Evolutionary conservation across 305 asterid genomes (phyloP).

Genomic region (Ilex paraguariensis): DNA sequence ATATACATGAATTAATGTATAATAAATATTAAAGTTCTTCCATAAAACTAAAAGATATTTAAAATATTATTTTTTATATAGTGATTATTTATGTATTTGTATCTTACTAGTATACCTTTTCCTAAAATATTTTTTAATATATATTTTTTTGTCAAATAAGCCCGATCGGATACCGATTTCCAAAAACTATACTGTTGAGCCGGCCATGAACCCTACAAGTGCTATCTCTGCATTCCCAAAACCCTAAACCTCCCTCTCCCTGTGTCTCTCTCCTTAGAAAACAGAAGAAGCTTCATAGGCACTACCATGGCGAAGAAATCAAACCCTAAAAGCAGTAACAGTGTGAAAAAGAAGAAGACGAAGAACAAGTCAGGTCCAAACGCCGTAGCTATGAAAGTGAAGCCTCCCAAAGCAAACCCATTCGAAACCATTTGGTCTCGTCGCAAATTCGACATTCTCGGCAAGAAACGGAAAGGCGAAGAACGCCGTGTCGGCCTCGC

Average conservation of each 20-base stretch:
- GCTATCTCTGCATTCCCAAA: no score
- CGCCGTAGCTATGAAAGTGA: conserved; percentile 51
- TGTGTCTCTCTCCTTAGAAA: neutral
- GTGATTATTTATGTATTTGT: no score
- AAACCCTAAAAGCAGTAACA: conserved; percentile 28
- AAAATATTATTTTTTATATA: no score
- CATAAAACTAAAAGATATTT: no score
- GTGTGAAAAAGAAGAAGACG: conserved; percentile 42
- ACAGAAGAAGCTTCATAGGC: neutral
- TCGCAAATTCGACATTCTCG: conserved; percentile 70
- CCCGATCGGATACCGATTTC: no score
- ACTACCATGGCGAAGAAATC: conserved; percentile 47
- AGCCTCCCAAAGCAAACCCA: conserved; percentile 55
- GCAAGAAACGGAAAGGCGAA: conserved; percentile 83
- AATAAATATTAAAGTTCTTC: no score
- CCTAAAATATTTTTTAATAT: no score
- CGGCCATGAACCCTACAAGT: no score
- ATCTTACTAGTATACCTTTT: no score
- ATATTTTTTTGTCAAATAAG: no score
- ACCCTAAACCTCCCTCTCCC: neutral
- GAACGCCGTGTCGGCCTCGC: conserved; percentile 82
- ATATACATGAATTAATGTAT: no score
- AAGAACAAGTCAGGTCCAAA: conserved; percentile 51
- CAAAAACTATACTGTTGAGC: no score
- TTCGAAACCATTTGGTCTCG: conserved; percentile 92